These are phyloP conservation scores for Raffaelea ambrosiae DNA, from an alignment of 2,329 filamentous ascomycete species.

Conservation along the genomic window DNA sequence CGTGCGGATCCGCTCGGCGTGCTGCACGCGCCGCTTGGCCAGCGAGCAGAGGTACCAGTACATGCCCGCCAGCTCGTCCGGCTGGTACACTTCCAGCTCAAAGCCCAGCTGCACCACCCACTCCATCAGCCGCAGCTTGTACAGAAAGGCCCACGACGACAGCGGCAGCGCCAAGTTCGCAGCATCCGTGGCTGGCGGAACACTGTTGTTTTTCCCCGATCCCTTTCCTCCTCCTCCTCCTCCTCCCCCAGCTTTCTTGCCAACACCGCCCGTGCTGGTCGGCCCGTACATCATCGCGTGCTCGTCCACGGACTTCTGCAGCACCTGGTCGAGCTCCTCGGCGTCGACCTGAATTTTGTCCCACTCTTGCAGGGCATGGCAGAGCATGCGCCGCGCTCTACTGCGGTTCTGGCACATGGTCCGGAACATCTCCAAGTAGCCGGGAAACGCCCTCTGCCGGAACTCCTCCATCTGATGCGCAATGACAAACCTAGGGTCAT, in stretches of 20 bases:
- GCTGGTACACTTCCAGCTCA: conserved; percentile 82
- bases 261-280: not conserved
- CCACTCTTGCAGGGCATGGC: conserved; percentile 64
- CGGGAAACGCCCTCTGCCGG: conserved; percentile 51
- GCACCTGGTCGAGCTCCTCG: conserved; percentile 63
- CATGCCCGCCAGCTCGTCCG: conserved; percentile 78
- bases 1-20: conserved; percentile 64
- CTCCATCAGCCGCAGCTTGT: conserved; percentile 84
- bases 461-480: conserved; percentile 66
- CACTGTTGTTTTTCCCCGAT: too few species aligned
- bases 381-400: conserved; percentile 80
- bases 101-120: conserved; percentile 87
- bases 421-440: conserved; percentile 76
- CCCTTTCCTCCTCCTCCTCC: too few species aligned
- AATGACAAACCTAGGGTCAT: conserved; percentile 66
- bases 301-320: conserved; percentile 55
- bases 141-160: conserved; percentile 81
- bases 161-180: conserved; percentile 61
- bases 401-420: conserved; percentile 85
- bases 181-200: conserved; percentile 21
- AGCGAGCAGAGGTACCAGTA: conserved; percentile 83
- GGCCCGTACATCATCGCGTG: not conserved
- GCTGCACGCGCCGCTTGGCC: conserved; percentile 55
- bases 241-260: too few species aligned
- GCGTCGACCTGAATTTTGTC: conserved; percentile 62